phyloP scores from a whole-genome alignment of 2,329 filamentous ascomycete genomes.

The Akanthomyces lecanii region DNA sequence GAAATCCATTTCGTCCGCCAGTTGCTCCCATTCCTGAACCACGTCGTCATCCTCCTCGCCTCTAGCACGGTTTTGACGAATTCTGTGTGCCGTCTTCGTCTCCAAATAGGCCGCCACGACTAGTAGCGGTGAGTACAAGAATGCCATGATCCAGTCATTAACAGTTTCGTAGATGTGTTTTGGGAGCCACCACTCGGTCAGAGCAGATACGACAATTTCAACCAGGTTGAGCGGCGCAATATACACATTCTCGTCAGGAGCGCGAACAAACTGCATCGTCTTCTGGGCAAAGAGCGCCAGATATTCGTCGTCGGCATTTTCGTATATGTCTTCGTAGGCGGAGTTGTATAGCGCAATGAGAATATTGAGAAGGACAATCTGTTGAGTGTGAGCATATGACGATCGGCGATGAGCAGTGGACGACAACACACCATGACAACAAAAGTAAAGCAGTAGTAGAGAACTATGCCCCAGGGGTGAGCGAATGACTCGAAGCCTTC shows the following conservation, averaged over 20 bases:
- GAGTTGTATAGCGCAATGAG: conserved; percentile 96
- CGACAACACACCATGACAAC: conserved; percentile 73
- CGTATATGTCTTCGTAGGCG: conserved; percentile 91
- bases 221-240: conserved; percentile 94
- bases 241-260: conserved; percentile 96
- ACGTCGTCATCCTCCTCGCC: conserved; percentile 89
- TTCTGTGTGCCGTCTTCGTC: conserved; percentile 58
- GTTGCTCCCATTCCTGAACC: conserved; percentile 89
- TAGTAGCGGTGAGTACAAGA: conserved; percentile 80
- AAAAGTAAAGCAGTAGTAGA: conserved; percentile 98
- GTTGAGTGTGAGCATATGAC: neutral
- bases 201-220: conserved; percentile 72
- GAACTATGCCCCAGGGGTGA: conserved; percentile 85
- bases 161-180: conserved; percentile 67
- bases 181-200: conserved; percentile 96
- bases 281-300: conserved; percentile 90
- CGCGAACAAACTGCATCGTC: conserved; percentile 94
- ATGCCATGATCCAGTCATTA: conserved; percentile 84
- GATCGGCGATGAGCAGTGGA: neutral
- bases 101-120: conserved; percentile 73
- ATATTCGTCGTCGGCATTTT: conserved; percentile 92
- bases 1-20: conserved; percentile 67
- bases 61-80: conserved; percentile 67
- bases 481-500: conserved; percentile 83
- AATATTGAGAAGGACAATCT: conserved; percentile 81